Base-by-base conservation (phyloP, 2,329 filamentous ascomycete species). In the Aphanoascus verrucosus region DNA sequence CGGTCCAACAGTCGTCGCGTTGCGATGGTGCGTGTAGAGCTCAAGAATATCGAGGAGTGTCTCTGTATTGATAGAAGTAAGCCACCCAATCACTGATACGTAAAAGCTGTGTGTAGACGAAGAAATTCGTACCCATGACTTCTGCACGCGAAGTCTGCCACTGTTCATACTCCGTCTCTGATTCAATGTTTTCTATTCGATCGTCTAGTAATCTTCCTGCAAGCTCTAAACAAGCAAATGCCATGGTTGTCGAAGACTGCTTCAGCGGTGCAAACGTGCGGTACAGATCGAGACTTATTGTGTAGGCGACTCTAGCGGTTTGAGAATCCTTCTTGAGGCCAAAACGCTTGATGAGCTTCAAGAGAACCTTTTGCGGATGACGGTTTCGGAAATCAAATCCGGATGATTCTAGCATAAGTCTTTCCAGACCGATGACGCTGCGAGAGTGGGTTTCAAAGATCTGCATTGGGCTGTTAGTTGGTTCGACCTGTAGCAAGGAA, bases 231-330 rank as follows among this genome's bases (percentile, higher is more conserved):
- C 88, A 81, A 8, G 85, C 85, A 62, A 94, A 79, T 0, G 86
- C 88, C 77, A 96, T 84, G 12, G 88, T 86, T n/a, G 85, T 81
- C 0, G 86, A 86, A 0, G 84, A 86, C 63, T 94, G 88, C 72
- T 97, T 97, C 55, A 97, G 77, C 7, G 90, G 90, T 0, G 88
- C 84, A 68, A 93, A 94, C 0, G 93, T 98, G 65, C 90, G 88
- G 72, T 96, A 95, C 45, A 95, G 74, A 69, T 98, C 93, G 50
- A 91, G 80, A 45, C 84, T 86, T 66, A 97, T 86, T 57, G 84
- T 82, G 71, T 89, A 95, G 0, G 88, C 87, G 0, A 82, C 77
- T 14, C 76, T 75, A 20, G 57, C 54, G 2, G 48, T 53, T 48
- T 51, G 49, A 7, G 57, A 59, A 44, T 54, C 54, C 51, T 74